Percentiles rank a stretch among this genome's conserved stretches.
These are phyloP conservation scores for Debaryomyces singareniensis DNA, from an alignment of 1,139 yeast species.

Conservation along the genomic window DNA sequence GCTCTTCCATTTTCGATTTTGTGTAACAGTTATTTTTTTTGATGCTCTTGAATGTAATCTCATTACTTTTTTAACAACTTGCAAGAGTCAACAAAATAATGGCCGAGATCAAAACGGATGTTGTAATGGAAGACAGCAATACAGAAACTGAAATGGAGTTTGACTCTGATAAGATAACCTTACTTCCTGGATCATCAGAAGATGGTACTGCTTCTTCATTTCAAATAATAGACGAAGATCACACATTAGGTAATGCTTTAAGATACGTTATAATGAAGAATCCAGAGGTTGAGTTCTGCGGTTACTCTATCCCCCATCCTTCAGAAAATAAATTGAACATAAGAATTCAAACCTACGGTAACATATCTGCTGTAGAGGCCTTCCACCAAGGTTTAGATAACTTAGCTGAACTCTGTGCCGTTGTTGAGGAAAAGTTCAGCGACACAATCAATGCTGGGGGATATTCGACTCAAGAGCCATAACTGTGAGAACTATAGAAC, in stretches of 20 bases:
- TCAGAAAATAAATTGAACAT: conserved; percentile 85
- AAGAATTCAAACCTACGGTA: conserved; percentile 91
- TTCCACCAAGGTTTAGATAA: conserved; percentile 88
- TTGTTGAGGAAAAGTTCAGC: conserved; percentile 72
- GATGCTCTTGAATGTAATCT: not conserved
- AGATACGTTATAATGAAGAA: conserved; percentile 94
- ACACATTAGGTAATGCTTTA: conserved; percentile 88
- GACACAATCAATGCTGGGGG: conserved; percentile 52
- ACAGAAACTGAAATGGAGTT: conserved; percentile 31
- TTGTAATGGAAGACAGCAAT: conserved; percentile 11
- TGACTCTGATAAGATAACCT: conserved; percentile 45
- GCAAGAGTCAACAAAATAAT: not conserved
- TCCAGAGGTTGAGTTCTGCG: conserved; percentile 97
- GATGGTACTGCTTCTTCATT: conserved; percentile 96
- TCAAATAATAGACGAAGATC: conserved; percentile 89
- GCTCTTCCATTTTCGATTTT: conserved; percentile 1
- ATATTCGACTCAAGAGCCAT: conserved; percentile 44
- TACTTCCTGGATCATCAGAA: conserved; percentile 87
- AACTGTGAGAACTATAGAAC: no score
- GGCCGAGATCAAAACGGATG: conserved; percentile 20
- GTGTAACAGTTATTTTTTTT: conserved; percentile 1
- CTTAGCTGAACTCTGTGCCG: conserved; percentile 74
- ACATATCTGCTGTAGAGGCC: conserved; percentile 86
- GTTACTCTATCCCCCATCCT: conserved; percentile 98
- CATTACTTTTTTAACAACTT: not conserved